Evolutionary conservation across 2,329 filamentous ascomycete species (phyloP), one percentile per base, ranked within the genome.

Genomic region (Aspergillus sp.): DNA sequence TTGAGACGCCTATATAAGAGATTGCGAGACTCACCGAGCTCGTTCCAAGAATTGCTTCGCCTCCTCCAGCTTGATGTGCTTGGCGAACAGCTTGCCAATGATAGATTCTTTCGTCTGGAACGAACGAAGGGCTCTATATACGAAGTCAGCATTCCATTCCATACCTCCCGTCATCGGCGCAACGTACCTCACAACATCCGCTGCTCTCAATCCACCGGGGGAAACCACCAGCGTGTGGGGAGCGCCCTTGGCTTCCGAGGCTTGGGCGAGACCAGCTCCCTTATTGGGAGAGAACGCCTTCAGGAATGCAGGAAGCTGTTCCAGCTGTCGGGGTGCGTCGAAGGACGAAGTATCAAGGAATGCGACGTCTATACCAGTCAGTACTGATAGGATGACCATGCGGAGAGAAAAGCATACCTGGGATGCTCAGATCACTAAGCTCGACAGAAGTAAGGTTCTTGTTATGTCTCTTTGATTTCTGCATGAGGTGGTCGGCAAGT

Each of bases 31-130:
- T 41, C 67, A 80, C 77, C 79, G 80, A 48, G 77, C 77, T 57
- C 78, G 82, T 64, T 88, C 81, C 40, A 95, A 83, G 66, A 88
- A 89, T 53, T 87, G 80, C 48, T 92, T 84, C 32, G 92, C 89
- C 63, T 97, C 93, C 49, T 89, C 83, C 10, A 99, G 74, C 74
- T 99, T 99, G 77, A 99, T 95, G 71, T 99, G 94, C 72, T 99
- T 99, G 30, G 94, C 93, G 71, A 99, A 99, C 67, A 99, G 78
- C 72, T 99, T 99, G 2, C 89, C 88, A 1, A 99, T 86, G 43
- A 83, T 81, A 46, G 82, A 84, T 8, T 90, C 85, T 69, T 94
- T 90, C 48, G 81, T 86, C 67, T 92, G 89, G 62, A 94, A 93
- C 59, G 85, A 85, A 45, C 90, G 83, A 57, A 95, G 76, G 2